phyloP scores from a whole-genome alignment of 2,329 filamentous ascomycete genomes.

The Lachnellula occidentalis region DNA sequence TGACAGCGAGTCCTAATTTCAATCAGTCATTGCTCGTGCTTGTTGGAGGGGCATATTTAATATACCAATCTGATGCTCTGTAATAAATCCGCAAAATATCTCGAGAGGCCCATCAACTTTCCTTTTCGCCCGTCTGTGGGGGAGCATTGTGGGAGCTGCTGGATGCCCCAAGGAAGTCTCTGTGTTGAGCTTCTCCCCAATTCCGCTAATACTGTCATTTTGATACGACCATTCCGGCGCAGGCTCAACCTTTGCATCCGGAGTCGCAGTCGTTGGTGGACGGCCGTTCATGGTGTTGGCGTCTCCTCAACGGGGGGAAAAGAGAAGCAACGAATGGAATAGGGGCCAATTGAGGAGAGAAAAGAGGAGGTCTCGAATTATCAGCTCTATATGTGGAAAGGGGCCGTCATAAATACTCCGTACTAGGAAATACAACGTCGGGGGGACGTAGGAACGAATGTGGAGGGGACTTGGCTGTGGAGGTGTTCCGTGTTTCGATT shows the following conservation, averaged over 20 bases:
- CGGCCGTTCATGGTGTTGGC: conserved; percentile 17
- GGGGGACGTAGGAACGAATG: not conserved
- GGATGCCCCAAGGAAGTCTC: conserved; percentile 6
- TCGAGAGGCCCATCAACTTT: conserved; percentile 58
- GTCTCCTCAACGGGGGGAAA: not conserved
- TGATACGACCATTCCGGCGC: conserved; percentile 16
- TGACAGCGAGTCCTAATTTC: conserved; percentile 69
- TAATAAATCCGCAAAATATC: conserved; percentile 61
- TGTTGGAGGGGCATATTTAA: not conserved
- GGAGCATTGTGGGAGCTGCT: conserved; percentile 9
- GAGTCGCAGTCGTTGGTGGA: conserved; percentile 4
- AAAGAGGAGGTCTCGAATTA: not conserved
- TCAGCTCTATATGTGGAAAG: not conserved
- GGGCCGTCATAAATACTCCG: not conserved
- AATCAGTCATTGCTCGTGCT: conserved; percentile 6
- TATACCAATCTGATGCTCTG: conserved; percentile 76
- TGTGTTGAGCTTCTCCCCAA: conserved; percentile 18
- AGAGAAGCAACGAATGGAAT: conserved; percentile 9
- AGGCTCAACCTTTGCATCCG: conserved; percentile 14
- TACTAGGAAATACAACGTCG: not conserved
- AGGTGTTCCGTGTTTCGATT: not conserved
- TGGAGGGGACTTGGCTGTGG: not conserved
- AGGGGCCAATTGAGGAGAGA: conserved; percentile 13
- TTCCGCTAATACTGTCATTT: conserved; percentile 10
- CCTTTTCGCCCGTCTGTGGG: conserved; percentile 47